Base-by-base conservation (phyloP, 2,329 filamentous ascomycete species). In the Xylariaceae sp. region DNA sequence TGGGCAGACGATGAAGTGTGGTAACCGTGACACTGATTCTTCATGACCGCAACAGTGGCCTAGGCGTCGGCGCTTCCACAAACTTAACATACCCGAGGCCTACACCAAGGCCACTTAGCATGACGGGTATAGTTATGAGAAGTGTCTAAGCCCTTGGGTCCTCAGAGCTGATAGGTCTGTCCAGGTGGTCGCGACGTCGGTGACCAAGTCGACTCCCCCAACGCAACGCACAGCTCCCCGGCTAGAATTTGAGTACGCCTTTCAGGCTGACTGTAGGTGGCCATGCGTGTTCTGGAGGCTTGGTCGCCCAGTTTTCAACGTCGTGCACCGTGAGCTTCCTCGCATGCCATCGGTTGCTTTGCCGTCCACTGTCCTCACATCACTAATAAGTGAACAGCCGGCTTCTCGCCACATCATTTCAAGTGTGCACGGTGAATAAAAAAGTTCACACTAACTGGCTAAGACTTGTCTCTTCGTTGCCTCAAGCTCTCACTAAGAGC, bases 401-500 rank as follows among this genome's bases (percentile, higher is more conserved):
- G 33, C 36, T 41, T 33, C 40, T 46, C 43, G 53, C 24, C 23
- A 16, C 53, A 53, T 49, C 21, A 36, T 17, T 17, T 9, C 14
- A 37, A n/a, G 45, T 6, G 8, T 28, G 28, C 33, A 23, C 14
- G 29, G n/a, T 26, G 29, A 29, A 36, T 23, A 14, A 34, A 21
- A 33, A 16, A 19, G 23, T 17, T 16, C 36, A 24, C 47, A 45
- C 49, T 31, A 37, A 56, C 53, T 49, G 44, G 44, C 50, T 40
- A 34, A 16, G 26, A 60, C 37, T n/a, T n/a, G 14, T 29, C 14
- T 24, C 26, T 21, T 37, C 36, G 7, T 34, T 9, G 23, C 24
- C 50, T 39, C 36, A 26, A 37, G 49, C 33, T 53, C 53, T 60
- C 58, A 60, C 57, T 56, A 29, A 57, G 37, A 44, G 53, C 58